phyloP scores from a whole-genome alignment of 495 filamentous ascomycete genomes.

The Saxispiralis lemnorum region DNA sequence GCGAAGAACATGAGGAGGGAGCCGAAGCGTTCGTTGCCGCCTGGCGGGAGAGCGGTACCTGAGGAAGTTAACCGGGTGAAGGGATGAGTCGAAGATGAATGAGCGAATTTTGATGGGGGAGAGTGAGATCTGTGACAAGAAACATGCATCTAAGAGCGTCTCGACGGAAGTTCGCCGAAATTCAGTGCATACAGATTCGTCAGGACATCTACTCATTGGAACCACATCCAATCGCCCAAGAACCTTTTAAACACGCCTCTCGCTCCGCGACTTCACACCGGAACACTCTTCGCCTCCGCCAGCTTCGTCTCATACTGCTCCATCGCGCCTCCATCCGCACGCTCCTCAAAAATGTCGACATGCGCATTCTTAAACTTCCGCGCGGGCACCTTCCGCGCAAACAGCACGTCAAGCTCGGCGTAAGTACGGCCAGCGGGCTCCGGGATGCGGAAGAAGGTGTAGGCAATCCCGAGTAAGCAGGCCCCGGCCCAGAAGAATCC shows the following conservation, averaged over 20 bases:
- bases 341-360: slow-evolving; percentile 22
- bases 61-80: too few relatives aligned
- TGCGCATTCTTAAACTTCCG: slow-evolving; percentile 22
- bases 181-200: too few relatives aligned
- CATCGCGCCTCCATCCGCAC: slow-evolving; percentile 8
- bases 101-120: too few relatives aligned
- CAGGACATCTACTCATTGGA: too few relatives aligned
- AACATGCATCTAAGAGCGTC: too few relatives aligned
- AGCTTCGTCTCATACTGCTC: neutral
- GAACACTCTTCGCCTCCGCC: neutral
- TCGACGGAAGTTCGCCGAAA: too few relatives aligned
- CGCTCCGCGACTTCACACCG: too few relatives aligned
- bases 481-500: slow-evolving; percentile 41
- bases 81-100: too few relatives aligned
- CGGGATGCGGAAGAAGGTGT: slow-evolving; percentile 24
- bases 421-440: slow-evolving; percentile 22
- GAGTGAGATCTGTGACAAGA: too few relatives aligned
- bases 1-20: slow-evolving; percentile 8
- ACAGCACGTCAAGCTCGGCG: slow-evolving; percentile 25
- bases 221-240: too few relatives aligned
- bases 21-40: neutral
- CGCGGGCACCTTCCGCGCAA: slow-evolving; percentile 21
- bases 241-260: too few relatives aligned
- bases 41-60: neutral
- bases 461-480: slow-evolving; percentile 29